These are phyloP conservation scores for Flaveria sonorensis DNA, from an alignment of 129 eudicot species.

Conservation along the genomic window DNA sequence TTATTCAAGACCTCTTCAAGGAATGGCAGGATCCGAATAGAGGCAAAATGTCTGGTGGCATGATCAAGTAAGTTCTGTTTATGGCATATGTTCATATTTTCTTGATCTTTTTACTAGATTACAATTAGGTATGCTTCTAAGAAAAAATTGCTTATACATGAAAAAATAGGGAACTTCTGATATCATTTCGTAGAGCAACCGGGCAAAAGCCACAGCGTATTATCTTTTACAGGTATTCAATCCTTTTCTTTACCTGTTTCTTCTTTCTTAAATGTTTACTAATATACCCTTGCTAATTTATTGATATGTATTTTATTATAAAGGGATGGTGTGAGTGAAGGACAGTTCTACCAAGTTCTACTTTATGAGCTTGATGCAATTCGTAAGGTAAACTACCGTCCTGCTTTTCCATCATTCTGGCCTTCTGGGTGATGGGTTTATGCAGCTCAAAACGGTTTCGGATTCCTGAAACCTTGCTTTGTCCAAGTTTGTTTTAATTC, in stretches of 20 bases:
- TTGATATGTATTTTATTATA: conserved; percentile 1
- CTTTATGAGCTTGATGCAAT: conserved; percentile 93
- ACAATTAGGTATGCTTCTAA: not conserved
- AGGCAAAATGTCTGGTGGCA: conserved; percentile 79
- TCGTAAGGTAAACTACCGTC: conserved; percentile 53
- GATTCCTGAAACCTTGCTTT: not conserved
- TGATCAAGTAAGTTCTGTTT: conserved; percentile 62
- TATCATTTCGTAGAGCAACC: conserved; percentile 79
- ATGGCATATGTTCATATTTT: not conserved
- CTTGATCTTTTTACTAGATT: not conserved
- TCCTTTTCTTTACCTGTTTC: not conserved
- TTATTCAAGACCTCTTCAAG: conserved; percentile 79
- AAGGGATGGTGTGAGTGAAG: conserved; percentile 98
- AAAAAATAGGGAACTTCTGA: conserved; percentile 67
- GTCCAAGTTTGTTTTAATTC: not conserved
- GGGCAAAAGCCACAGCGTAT: conserved; percentile 78
- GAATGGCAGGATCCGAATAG: conserved; percentile 78
- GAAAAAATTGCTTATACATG: not conserved
- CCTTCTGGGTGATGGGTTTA: not conserved
- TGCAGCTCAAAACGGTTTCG: not conserved
- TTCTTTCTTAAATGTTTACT: not conserved
- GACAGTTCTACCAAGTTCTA: conserved; percentile 86
- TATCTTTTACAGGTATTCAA: conserved; percentile 71
- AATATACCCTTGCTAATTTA: not conserved
- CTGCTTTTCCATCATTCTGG: not conserved